Base-by-base conservation (phyloP, 2,329 filamentous ascomycete genomes). In the Alternaria panax region DNA sequence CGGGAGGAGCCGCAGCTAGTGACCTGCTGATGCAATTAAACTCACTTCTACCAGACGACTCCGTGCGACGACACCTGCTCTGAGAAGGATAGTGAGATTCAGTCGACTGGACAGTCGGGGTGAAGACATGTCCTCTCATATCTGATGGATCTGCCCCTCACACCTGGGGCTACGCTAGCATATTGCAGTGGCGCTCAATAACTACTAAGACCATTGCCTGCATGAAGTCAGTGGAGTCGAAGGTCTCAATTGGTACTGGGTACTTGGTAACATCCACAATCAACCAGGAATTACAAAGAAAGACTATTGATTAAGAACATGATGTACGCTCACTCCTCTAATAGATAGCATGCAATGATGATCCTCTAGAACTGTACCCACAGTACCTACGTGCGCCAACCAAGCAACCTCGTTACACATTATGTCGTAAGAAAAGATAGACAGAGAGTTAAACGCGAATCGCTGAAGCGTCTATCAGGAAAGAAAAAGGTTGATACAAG, bases 371-470 rank as follows among this genome's bases (percentile, higher is more conserved):
- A 42, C n/a, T 27, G 27, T 50, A 27, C 25, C 50, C 16, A 34
- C 16, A 43, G 47, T 59, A 38, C 43, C 36, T 32, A 43, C 14
- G 28, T 46, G 30, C 51, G 34, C 30, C 51, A 47, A 28, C 34
- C 53, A 52, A 47, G 46, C 51, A 30, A 58, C 45, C 38, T 59
- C 54, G 50, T 61, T 48, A 61, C 50, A 51, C 59, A 58, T 61
- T 41, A 54, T 42, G 22, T 61, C 59, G 46, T 54, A 46, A 62
- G 50, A 36, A 50, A 53, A 58, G 30, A 34, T 47, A 30, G 42
- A 9, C 12, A 14, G 27, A 51, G 53, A 34, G 28, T 22, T 34
- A 20, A 34, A 57, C 43, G 41, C 32, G 46, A 41, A 57, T 40
- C 41, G 41, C 25, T 46, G 18, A 59, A 41, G 30, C 53, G 30